phyloP scores from a whole-genome alignment of 2,329 filamentous ascomycete genomes.

The Thermothelomyces thermophilus region DNA sequence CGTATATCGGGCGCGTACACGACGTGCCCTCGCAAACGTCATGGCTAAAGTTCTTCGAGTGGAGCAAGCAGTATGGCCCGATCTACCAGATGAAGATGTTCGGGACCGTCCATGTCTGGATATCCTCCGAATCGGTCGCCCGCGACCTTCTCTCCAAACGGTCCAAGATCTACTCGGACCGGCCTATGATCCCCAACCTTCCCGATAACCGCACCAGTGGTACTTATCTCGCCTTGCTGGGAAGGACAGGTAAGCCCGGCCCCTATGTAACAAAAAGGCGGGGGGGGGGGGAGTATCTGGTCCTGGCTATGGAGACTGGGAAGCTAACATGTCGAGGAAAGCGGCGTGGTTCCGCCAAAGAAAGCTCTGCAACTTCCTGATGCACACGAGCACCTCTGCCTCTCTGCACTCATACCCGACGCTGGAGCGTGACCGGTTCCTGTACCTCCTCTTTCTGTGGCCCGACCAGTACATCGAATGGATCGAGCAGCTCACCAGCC shows the following conservation, averaged over 20 bases:
- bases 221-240: slow-evolving; percentile 40
- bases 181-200: slow-evolving; percentile 41
- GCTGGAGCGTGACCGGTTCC: slow-evolving; percentile 40
- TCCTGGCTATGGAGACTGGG: no score
- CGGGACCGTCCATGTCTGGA: slow-evolving; percentile 42
- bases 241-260: slow-evolving; percentile 35
- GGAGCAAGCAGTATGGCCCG: slow-evolving; percentile 40
- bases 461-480: slow-evolving; percentile 39
- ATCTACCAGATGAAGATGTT: slow-evolving; percentile 43
- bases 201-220: slow-evolving; percentile 42
- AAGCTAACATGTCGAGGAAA: slow-evolving; percentile 21
- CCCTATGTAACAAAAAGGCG: no score
- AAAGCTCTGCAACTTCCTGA: slow-evolving; percentile 39
- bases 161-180: slow-evolving; percentile 40
- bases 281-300: no score
- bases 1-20: slow-evolving; percentile 40
- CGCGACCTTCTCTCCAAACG: slow-evolving; percentile 39
- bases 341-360: slow-evolving; percentile 45
- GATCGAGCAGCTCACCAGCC: slow-evolving; percentile 42
- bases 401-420: slow-evolving; percentile 38
- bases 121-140: slow-evolving; percentile 40
- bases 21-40: slow-evolving; percentile 37
- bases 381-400: slow-evolving; percentile 33
- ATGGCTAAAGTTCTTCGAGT: slow-evolving; percentile 44
- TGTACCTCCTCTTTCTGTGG: slow-evolving; percentile 36